Conservation (phyloP, 371 early-diverging fungal genomes). For the Mucor racemosus region DNA sequence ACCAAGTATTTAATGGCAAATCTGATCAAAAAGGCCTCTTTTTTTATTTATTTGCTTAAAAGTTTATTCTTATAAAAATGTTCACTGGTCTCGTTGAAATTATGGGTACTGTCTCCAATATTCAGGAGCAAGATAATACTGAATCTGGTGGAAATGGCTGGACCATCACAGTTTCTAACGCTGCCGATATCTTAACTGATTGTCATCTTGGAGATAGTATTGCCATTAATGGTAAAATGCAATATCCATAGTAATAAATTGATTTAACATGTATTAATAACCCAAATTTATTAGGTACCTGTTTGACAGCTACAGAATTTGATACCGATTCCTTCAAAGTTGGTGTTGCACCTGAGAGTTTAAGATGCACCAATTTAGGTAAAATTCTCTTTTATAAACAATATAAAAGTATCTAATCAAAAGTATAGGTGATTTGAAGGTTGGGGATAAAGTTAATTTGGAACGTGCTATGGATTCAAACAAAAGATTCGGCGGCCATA, state of each 20-base stretch:
- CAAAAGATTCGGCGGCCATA: conserved; percentile 94
- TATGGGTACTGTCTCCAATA: conserved; percentile 78
- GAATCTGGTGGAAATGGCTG: conserved; percentile 87
- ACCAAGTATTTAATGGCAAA: conserved; percentile 10
- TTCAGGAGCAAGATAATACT: conserved; percentile 70
- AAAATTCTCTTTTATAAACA: conserved; percentile 6
- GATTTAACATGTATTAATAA: background rate
- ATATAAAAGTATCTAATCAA: background rate
- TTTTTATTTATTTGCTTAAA: background rate
- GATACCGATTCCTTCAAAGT: conserved; percentile 83
- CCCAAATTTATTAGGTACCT: conserved; percentile 70
- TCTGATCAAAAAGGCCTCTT: background rate
- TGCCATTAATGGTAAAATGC: conserved; percentile 81
- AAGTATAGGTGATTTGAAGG: conserved; percentile 69
- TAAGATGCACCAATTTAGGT: conserved; percentile 90
- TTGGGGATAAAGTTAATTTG: conserved; percentile 85
- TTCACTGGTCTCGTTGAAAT: conserved; percentile 97
- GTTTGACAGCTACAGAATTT: conserved; percentile 95
- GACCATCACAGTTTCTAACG: conserved; percentile 80
- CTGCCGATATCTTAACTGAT: conserved; percentile 76
- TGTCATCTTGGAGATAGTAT: conserved; percentile 95
- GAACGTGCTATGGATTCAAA: conserved; percentile 90
- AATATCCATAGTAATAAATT: background rate
- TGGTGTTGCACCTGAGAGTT: conserved; percentile 91
- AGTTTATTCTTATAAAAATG: conserved; percentile 54